Percentiles rank a stretch among this genome's conserved stretches.
These are phyloP conservation scores for Rhodofomes roseus DNA, from an alignment of 1,284 basidiomycete species.

Conservation along the genomic window DNA sequence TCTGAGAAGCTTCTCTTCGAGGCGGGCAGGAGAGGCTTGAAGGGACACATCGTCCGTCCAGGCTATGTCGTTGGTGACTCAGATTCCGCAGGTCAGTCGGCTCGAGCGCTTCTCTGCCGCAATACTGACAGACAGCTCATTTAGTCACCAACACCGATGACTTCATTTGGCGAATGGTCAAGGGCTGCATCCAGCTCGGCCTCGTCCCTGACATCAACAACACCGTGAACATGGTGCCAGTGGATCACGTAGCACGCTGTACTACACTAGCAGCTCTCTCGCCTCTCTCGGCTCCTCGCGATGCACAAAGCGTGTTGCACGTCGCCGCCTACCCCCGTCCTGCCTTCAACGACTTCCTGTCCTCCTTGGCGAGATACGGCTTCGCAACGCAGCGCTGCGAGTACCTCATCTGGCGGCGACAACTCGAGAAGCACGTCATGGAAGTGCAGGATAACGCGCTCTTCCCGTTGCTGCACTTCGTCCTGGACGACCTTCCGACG, in stretches of 20 bases:
- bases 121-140: constrained; percentile 10
- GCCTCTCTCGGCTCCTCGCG: constrained; percentile 39
- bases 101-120: background rate
- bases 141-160: constrained; percentile 98
- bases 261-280: constrained; percentile 69
- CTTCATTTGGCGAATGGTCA: constrained; percentile 97
- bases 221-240: constrained; percentile 97
- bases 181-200: constrained; percentile 95
- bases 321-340: constrained; percentile 85
- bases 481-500: constrained; percentile 95
- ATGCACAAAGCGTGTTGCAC: constrained; percentile 74
- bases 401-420: constrained; percentile 89
- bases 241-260: constrained; percentile 92
- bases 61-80: constrained; percentile 98
- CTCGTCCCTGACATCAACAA: constrained; percentile 98
- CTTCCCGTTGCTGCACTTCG: constrained; percentile 96
- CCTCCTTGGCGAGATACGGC: constrained; percentile 76
- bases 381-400: constrained; percentile 80
- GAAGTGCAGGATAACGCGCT: constrained; percentile 93
- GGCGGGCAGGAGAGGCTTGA: constrained; percentile 82
- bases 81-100: constrained; percentile 66
- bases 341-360: constrained; percentile 89
- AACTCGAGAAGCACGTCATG: constrained; percentile 94
- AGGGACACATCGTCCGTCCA: constrained; percentile 88
- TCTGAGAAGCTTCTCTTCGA: constrained; percentile 93